A percentile compares a stretch with the other conserved stretches of the same genome.
phyloP scores from a whole-genome alignment of 2,329 filamentous ascomycete genomes.

The Periconia macrospinosa region DNA sequence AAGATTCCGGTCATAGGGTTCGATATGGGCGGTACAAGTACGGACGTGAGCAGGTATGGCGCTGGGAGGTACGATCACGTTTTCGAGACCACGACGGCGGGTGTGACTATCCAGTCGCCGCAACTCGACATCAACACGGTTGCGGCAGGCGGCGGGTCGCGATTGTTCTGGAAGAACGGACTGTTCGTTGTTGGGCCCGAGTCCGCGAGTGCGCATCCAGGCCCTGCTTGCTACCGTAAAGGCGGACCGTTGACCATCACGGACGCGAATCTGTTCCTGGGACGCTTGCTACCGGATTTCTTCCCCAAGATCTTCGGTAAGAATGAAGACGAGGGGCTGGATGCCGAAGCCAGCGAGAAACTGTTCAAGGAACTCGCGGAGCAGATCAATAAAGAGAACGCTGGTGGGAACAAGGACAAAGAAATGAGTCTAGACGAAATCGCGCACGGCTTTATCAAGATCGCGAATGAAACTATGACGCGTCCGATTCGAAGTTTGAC shows the following conservation, averaged over 20 bases:
- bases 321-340: conserved; percentile 79
- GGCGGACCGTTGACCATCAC: conserved; percentile 90
- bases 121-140: conserved; percentile 96
- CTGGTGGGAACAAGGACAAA: conserved; percentile 58
- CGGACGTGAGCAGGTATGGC: conserved; percentile 86
- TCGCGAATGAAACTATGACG: conserved; percentile 91
- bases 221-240: conserved; percentile 88
- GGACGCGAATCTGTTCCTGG: conserved; percentile 85
- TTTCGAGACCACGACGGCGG: conserved; percentile 90
- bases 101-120: conserved; percentile 90
- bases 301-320: conserved; percentile 95
- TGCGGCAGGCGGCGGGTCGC: conserved; percentile 82
- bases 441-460: conserved; percentile 84
- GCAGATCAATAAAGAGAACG: conserved; percentile 75
- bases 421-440: conserved; percentile 80
- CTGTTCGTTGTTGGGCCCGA: conserved; percentile 90
- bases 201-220: conserved; percentile 84
- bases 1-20: conserved; percentile 89
- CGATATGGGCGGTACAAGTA: conserved; percentile 93
- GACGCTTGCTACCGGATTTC: conserved; percentile 82
- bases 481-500: conserved; percentile 87
- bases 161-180: conserved; percentile 85
- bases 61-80: conserved; percentile 88
- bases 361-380: conserved; percentile 75
- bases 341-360: conserved; percentile 72